Percentiles rank a stretch among this genome's conserved stretches.
phyloP scores from a whole-genome alignment of 305 asterid genomes.

The Solanum hybrid region DNA sequence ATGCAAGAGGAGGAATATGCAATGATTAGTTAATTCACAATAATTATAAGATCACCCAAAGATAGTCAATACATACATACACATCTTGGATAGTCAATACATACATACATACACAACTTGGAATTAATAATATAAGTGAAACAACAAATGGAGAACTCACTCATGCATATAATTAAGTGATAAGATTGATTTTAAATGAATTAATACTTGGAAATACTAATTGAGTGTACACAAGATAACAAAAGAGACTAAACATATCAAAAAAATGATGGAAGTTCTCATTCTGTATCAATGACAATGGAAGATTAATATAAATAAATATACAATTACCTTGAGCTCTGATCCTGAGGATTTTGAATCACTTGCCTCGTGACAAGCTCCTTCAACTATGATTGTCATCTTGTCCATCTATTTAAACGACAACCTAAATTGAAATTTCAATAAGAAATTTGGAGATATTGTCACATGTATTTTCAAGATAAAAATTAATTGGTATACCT shows the following conservation, averaged over 20 bases:
- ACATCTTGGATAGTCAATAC: not conserved
- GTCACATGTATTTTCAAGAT: not conserved
- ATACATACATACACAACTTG: too few relatives aligned
- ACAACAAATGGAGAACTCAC: not conserved
- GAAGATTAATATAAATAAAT: conserved; percentile 32
- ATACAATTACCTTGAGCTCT: conserved; percentile 8
- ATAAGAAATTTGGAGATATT: not conserved
- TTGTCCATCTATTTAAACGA: conserved; percentile 28
- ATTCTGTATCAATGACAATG: not conserved
- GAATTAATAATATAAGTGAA: not conserved
- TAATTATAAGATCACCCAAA: not conserved
- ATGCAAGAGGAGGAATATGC: not conserved
- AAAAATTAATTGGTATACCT: not conserved
- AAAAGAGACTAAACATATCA: conserved; percentile 53
- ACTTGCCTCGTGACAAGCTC: not conserved
- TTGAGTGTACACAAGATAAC: not conserved
- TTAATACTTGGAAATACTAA: too few relatives aligned
- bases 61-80: not conserved
- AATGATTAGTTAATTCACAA: not conserved
- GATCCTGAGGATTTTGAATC: not conserved
- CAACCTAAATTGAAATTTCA: not conserved
- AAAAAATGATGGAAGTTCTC: conserved; percentile 34
- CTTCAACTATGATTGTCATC: conserved; percentile 20
- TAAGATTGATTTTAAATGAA: not conserved
- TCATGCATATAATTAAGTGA: not conserved